phyloP scores from a whole-genome alignment of 139 green algal genomes.

The Microglena sp. region DNA sequence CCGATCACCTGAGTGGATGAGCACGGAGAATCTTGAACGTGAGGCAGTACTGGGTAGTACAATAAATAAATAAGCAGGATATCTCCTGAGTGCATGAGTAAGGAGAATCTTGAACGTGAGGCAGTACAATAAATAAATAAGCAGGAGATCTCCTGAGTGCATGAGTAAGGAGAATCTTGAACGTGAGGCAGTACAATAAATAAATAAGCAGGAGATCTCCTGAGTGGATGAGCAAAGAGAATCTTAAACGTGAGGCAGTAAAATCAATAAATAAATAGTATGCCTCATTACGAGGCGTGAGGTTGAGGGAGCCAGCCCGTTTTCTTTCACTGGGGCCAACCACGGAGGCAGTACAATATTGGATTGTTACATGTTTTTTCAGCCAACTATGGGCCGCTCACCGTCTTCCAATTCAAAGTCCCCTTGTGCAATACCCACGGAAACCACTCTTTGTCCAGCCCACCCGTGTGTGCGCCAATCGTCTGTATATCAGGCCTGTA shows the following conservation, averaged over 20 bases:
- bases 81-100: background rate
- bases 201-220: background rate
- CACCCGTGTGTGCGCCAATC: too few species aligned
- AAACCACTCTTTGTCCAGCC: too few species aligned
- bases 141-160: background rate
- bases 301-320: too few species aligned
- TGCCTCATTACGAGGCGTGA: background rate
- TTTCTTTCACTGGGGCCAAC: too few species aligned
- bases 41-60: background rate
- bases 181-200: background rate
- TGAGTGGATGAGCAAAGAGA: background rate
- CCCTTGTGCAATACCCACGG: too few species aligned
- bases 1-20: constrained; percentile 65
- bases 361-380: too few species aligned
- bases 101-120: background rate
- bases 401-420: too few species aligned
- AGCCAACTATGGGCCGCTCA: too few species aligned
- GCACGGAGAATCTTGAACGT: constrained; percentile 39
- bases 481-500: too few species aligned
- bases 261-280: background rate
- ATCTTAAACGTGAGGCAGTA: background rate
- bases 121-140: background rate
- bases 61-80: background rate
- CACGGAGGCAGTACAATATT: too few species aligned
- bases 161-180: background rate